Evolutionary conservation across 495 filamentous ascomycete genomes (phyloP), one percentile per base, ranked within the genome.

Genomic region (Neurospora sp.): DNA sequence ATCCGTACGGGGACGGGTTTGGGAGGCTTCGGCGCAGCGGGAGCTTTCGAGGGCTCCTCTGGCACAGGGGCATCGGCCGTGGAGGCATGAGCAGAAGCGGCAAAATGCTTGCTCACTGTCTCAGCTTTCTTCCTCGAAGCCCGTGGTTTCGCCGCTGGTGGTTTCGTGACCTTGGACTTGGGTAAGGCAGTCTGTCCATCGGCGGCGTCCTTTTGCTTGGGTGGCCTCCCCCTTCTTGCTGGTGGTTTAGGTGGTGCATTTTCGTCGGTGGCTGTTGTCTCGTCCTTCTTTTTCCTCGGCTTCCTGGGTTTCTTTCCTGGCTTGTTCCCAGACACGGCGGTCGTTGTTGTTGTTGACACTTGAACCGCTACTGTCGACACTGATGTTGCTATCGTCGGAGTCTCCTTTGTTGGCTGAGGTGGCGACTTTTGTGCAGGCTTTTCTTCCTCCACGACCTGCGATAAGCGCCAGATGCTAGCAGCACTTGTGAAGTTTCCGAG

Each of bases 401-500:
- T 20, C 39, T 18, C 35, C 6, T 48, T 38, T n/a, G 42, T 41
- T 66, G 20, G 20, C 2, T 20, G 14, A 35, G 35, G 14, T 35
- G 54, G 31, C 54, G 27, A 35, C 2, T 66, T 18, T 35, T 35
- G 27, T 9, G 27, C 1, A 42, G 31, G 31, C 0, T 11, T 27
- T 69, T 74, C 72, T 14, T 18, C 40, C 16, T 75, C 69, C 4
- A n/a, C 59, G 10, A 44, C 20, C 7, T 42, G 75, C 12, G 75
- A 71, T 3, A 72, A 37, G 20, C 75, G 78, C 73, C 83, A 75
- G 12, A 86, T 54, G 7, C 42, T 79, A 4, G 83, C 78, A 23
- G 84, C 86, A 70, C 79, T 87, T 9, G 83, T 82, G 66, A 86
- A 86, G 0, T 79, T 76, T 5, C 73, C 74, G 12, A 35, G 14